Evolutionary conservation across 768 basidiomycete genomes (phyloP).

Genomic region (Nevesoporus exiguus): DNA sequence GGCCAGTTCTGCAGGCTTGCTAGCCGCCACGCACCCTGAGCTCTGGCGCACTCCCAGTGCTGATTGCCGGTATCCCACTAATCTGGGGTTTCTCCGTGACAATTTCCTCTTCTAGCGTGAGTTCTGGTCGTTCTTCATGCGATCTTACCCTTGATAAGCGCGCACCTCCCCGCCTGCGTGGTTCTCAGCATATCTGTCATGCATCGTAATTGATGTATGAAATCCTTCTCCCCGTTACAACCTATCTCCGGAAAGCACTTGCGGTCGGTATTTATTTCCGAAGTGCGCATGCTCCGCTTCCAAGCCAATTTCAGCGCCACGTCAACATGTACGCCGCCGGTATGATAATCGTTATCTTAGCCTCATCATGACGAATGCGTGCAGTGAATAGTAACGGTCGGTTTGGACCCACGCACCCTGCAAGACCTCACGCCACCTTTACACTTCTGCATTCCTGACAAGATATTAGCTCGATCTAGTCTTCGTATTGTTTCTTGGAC

Average conservation of each 20-base stretch:
- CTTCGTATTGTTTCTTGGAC: slow-evolving; percentile 12
- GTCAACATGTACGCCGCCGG: slow-evolving; percentile 1
- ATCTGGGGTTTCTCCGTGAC: slow-evolving; percentile 8
- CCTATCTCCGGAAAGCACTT: background rate
- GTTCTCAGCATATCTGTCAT: background rate
- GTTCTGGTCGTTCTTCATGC: background rate
- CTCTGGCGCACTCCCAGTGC: background rate
- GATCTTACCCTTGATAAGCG: slow-evolving; percentile 4
- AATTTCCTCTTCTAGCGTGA: slow-evolving; percentile 3
- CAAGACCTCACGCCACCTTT: slow-evolving; percentile 16
- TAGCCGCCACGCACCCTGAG: slow-evolving; percentile 13
- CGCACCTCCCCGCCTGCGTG: background rate
- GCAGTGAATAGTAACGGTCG: background rate
- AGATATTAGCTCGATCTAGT: background rate
- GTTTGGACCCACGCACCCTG: slow-evolving; percentile 6
- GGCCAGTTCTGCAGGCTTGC: background rate
- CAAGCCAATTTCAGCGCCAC: background rate
- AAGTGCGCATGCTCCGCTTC: background rate
- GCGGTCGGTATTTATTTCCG: background rate
- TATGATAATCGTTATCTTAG: slow-evolving; percentile 15
- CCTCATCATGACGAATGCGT: background rate
- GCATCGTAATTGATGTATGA: background rate
- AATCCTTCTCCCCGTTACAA: background rate
- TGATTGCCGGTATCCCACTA: background rate
- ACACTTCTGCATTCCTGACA: slow-evolving; percentile 10